Base-by-base conservation (phyloP, 2,329 filamentous ascomycete genomes). In the Chalaropsis thielavioides region DNA sequence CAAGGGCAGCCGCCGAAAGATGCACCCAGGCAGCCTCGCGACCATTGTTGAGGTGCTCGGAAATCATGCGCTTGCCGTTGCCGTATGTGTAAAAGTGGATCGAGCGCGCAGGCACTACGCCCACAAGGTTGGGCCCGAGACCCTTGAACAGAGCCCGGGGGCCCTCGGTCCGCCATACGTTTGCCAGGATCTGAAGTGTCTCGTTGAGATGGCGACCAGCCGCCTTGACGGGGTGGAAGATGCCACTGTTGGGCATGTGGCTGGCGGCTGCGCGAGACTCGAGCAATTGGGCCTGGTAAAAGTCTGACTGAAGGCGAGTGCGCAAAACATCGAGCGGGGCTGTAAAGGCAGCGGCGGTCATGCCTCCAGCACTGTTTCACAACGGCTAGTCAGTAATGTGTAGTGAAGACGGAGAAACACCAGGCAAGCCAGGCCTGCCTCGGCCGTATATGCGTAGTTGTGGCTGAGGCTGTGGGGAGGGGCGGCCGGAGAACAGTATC, bases 11-110 rank as follows among this genome's bases (percentile, higher is more conserved):
- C 0, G 90, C 86, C 59, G 83, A 78, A 8, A 96, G 79, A 73
- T 96, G 90, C 11, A 96, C 85, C 80, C 83, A 88, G 0, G 88
- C 82, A 15, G 84, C 82, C 72, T 91, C 83, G 70, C 85, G 73
- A 61, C 87, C 84, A 69, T 83, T 72, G 75, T 92, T 90, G 72
- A 89, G 85, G 70, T 87, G 81, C 62, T 90, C 81, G 31, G 87
- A 86, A 67, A 95, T 85, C 60, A 95, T 77, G 40, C 87, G 81
- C 77, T 97, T 97, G 69, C 90, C 88, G 73, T 95, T 97, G 62
- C 90, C 90, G 73, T 96, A 96, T 15, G 90, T 86, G 76, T 87
- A 96, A 74, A 97, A 97, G 75, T 95, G 95, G 76, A 96, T 96
- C 63, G 88, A 87, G 67, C 91, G 82, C 19, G 92, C 92, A 1